Evolutionary conservation across 2,329 filamentous ascomycete species (phyloP).

Genomic region (Acephala macrosclerotiorum): DNA sequence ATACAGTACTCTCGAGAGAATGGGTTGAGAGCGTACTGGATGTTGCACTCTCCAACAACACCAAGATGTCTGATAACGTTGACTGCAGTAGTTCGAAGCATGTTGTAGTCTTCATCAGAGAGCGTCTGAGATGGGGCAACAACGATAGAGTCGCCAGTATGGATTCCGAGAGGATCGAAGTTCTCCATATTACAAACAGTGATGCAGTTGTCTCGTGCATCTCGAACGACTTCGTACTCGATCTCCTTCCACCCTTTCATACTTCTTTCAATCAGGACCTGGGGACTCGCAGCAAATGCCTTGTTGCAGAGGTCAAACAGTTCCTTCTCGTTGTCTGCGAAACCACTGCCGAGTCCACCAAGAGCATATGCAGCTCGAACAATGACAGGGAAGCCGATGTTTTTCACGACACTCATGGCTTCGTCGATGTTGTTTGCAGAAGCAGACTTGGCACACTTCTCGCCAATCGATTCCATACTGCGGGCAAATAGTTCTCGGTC

Average conservation of each 20-base stretch:
- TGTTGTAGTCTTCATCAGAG: conserved; percentile 98
- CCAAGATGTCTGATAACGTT: conserved; percentile 97
- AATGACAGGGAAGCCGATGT: conserved; percentile 96
- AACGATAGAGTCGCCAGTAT: conserved; percentile 97
- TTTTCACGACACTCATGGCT: conserved; percentile 85
- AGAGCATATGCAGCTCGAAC: conserved; percentile 96
- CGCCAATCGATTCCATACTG: conserved; percentile 97
- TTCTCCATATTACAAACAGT: conserved; percentile 99
- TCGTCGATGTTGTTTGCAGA: conserved; percentile 90
- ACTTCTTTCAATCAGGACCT: conserved; percentile 94
- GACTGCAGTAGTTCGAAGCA: conserved; percentile 95
- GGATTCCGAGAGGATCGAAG: conserved; percentile 97
- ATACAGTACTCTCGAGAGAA: conserved; percentile 98
- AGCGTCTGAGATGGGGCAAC: conserved; percentile 97
- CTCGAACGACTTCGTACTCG: conserved; percentile 97
- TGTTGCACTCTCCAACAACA: conserved; percentile 98
- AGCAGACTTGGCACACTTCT: conserved; percentile 97
- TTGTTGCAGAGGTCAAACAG: conserved; percentile 90
- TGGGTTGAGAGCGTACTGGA: conserved; percentile 96
- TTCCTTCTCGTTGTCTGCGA: conserved; percentile 86
- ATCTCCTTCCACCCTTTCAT: conserved; percentile 99
- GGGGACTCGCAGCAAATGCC: conserved; percentile 92
- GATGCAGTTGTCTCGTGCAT: conserved; percentile 96
- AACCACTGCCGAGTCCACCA: conserved; percentile 93
- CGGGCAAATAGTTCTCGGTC: conserved; percentile 97